phyloP scores from a whole-genome alignment of 2,329 filamentous ascomycete species.

The Drechslerella dactyloides region DNA sequence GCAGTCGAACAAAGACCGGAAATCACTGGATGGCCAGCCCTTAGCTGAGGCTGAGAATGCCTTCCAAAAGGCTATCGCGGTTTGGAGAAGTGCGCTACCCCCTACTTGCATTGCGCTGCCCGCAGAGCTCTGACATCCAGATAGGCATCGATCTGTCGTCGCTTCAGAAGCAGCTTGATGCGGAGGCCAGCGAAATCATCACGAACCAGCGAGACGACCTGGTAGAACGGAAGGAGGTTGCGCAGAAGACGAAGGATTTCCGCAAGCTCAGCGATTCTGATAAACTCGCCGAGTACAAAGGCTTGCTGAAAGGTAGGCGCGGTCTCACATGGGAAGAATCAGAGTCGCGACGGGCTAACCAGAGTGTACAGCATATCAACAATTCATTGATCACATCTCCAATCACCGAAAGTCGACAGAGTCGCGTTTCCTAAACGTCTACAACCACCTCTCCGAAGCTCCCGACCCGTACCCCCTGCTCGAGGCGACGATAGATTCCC shows the following conservation, averaged over 20 bases:
- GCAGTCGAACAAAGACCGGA: slow-evolving; percentile 39
- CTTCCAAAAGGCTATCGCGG: slow-evolving; percentile 93
- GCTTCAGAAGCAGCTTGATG: slow-evolving; percentile 84
- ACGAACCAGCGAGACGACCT: slow-evolving; percentile 93
- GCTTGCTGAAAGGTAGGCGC: slow-evolving; percentile 76
- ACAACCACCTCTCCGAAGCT: slow-evolving; percentile 90
- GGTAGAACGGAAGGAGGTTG: slow-evolving; percentile 91
- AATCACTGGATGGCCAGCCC: slow-evolving; percentile 27
- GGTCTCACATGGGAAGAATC: background rate
- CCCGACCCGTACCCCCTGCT: slow-evolving; percentile 95
- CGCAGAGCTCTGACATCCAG: slow-evolving; percentile 50
- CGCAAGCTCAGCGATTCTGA: slow-evolving; percentile 86
- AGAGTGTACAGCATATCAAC: slow-evolving; percentile 77
- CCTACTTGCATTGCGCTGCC: slow-evolving; percentile 17
- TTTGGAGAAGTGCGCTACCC: slow-evolving; percentile 80
- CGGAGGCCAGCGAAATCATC: slow-evolving; percentile 92
- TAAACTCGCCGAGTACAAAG: slow-evolving; percentile 88
- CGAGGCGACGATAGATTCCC: slow-evolving; percentile 92
- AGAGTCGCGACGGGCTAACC: slow-evolving; percentile 7
- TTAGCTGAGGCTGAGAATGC: slow-evolving; percentile 69
- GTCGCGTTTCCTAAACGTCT: slow-evolving; percentile 88
- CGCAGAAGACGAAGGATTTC: slow-evolving; percentile 99
- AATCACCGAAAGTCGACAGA: slow-evolving; percentile 95
- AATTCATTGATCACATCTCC: slow-evolving; percentile 93
- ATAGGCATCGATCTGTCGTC: slow-evolving; percentile 84